Percentiles rank a stretch among this genome's conserved stretches.
Conservation (phyloP, 169 alveolate species). For the Eimeria sp. region DNA sequence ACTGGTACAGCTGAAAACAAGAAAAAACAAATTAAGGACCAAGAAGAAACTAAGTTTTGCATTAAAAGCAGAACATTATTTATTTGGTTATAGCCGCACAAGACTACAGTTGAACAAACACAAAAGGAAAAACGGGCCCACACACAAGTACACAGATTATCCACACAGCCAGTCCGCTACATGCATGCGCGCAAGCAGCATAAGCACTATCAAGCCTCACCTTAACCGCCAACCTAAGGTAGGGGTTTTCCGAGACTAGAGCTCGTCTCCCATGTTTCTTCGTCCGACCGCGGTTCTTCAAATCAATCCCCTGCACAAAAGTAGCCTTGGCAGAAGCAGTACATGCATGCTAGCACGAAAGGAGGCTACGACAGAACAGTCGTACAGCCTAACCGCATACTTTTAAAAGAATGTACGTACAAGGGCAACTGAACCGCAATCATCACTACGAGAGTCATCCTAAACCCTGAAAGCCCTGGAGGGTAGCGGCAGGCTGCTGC, state of each 20-base stretch:
- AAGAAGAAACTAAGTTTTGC: not conserved
- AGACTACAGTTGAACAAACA: too few species aligned
- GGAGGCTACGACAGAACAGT: not conserved
- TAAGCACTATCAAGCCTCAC: constrained; percentile 32
- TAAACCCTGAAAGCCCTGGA: too few species aligned
- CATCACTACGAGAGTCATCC: too few species aligned
- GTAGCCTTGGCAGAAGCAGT: not conserved
- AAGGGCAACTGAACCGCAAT: too few species aligned
- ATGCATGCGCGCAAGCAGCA: too few species aligned
- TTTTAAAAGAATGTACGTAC: too few species aligned
- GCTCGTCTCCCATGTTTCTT: constrained; percentile 83
- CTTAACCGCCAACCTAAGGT: constrained; percentile 85
- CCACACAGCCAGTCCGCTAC: not conserved
- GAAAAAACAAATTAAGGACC: not conserved
- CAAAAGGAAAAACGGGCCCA: too few species aligned
- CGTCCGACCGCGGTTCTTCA: constrained; percentile 85
- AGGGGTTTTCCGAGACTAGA: constrained; percentile 84
- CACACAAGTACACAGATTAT: too few species aligned
- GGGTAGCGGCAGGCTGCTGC: too few species aligned
- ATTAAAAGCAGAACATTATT: not conserved
- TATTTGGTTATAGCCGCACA: too few species aligned
- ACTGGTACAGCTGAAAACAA: constrained; percentile 87
- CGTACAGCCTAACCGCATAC: too few species aligned
- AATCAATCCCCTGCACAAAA: constrained; percentile 85
- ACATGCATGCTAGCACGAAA: not conserved